A percentile compares a stretch with the other conserved stretches of the same genome.
These are phyloP conservation scores for Tanacetum coccineum DNA, from an alignment of 129 eudicot genomes.

Conservation along the genomic window DNA sequence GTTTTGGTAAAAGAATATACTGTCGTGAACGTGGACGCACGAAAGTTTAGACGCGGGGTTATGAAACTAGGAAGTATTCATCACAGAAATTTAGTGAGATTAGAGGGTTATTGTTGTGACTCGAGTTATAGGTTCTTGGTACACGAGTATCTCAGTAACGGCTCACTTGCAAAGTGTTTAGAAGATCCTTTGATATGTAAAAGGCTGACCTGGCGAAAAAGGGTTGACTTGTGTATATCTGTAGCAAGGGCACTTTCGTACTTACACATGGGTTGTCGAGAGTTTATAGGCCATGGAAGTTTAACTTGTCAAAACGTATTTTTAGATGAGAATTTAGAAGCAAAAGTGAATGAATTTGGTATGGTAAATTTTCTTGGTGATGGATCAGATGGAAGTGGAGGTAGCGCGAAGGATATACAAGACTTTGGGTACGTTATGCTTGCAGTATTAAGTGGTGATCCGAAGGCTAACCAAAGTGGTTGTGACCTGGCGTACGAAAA, in stretches of 20 bases:
- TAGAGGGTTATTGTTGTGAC: constrained; percentile 64
- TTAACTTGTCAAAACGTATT: constrained; percentile 43
- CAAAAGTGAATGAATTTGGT: constrained; percentile 60
- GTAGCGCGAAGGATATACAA: constrained; percentile 43
- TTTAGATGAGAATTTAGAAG: constrained; percentile 54
- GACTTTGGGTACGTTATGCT: constrained; percentile 54
- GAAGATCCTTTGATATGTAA: constrained; percentile 44
- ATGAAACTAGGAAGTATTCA: constrained; percentile 51
- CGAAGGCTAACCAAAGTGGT: constrained; percentile 15
- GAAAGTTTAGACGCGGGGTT: constrained; percentile 43
- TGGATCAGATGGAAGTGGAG: constrained; percentile 23
- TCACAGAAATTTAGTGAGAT: constrained; percentile 55
- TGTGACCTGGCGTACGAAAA: constrained; percentile 46
- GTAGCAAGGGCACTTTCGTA: constrained; percentile 62
- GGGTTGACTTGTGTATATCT: constrained; percentile 46
- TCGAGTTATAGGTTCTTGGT: constrained; percentile 46
- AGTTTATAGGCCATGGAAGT: constrained; percentile 60
- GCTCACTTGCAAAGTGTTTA: constrained; percentile 44
- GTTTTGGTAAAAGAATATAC: constrained; percentile 47
- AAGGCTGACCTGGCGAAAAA: constrained; percentile 58
- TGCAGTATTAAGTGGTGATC: constrained; percentile 41
- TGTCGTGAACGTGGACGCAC: constrained; percentile 32
- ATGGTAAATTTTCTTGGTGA: constrained; percentile 26
- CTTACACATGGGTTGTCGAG: constrained; percentile 71
- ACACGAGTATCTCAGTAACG: constrained; percentile 45